Base-by-base conservation (phyloP, 495 filamentous ascomycete genomes). In the Penicillium lagena region DNA sequence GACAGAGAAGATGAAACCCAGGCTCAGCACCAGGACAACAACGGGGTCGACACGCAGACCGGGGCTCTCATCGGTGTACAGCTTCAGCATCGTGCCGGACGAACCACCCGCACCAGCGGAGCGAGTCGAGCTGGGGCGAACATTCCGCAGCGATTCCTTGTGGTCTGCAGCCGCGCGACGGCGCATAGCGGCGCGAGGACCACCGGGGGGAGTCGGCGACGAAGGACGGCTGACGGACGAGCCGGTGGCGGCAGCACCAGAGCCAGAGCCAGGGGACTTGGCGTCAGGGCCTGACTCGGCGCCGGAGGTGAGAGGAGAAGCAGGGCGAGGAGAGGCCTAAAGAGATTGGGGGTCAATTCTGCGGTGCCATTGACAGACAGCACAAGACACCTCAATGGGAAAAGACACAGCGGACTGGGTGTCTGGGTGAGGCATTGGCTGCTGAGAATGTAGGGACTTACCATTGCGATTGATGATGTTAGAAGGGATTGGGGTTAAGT, bases 1-100 rank as follows among this genome's bases (percentile, higher is more conserved):
- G 62, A 98, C 93, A 56, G 87, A 93, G 73, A 97, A 95, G 66
- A 98, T 98, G 71, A 98, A 98, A 35, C 91, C 93, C 50, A 98
- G 76, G 50, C 84, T 90, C 51, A 98, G 78, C 48, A 95, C 90
- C 59, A 98, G 74, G 37, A 98, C 93, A 40, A 98, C 89, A 32
- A 98, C 90, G 13, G 93, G 93, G 62, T 98, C 93, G 46, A 98
- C 93, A 67, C 95, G 91, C 51, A 98, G 70, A 47, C 93, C 93
- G 45, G 94, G 91, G 50, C 83, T 89, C 77, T 98, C 93, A 60
- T 98, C 93, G 33, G 93, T 98, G 79, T 98, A 98, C n/a, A 98
- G 85, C 68, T 91, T 89, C 67, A 98, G 79, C 93, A 98, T 98
- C 37, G 93, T 98, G 65, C 89, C 93, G 64, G 85, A 93, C 54